These are phyloP conservation scores for Nemania abortiva DNA, from an alignment of 2,329 filamentous ascomycete species.

Conservation along the genomic window DNA sequence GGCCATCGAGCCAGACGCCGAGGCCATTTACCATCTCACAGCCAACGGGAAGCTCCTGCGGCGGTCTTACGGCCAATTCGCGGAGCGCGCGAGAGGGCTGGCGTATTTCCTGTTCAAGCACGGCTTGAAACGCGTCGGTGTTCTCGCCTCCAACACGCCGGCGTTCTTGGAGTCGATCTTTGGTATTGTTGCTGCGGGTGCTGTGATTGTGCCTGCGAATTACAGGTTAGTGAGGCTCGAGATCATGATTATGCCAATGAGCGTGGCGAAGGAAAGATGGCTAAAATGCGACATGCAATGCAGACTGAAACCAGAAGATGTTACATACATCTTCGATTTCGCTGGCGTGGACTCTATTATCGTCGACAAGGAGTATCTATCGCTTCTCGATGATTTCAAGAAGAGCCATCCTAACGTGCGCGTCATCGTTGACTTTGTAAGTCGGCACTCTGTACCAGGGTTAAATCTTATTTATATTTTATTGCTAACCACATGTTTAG, in stretches of 20 bases:
- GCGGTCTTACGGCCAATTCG: conserved; percentile 82
- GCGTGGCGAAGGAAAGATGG: background rate
- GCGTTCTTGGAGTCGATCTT: conserved; percentile 93
- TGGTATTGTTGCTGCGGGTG: conserved; percentile 85
- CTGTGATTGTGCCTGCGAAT: conserved; percentile 76
- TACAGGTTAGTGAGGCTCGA: conserved; percentile 55
- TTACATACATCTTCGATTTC: conserved; percentile 90
- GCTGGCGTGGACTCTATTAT: conserved; percentile 89
- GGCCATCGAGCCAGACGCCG: conserved; percentile 85
- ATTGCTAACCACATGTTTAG: conserved; percentile 47
- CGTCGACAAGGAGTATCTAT: conserved; percentile 83
- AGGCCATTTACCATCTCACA: conserved; percentile 88
- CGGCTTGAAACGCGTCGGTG: conserved; percentile 80
- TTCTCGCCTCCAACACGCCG: conserved; percentile 92
- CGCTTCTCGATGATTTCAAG: conserved; percentile 75
- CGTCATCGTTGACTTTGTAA: conserved; percentile 77
- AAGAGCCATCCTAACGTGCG: conserved; percentile 71
- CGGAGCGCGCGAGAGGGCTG: conserved; percentile 86
- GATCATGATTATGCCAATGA: background rate
- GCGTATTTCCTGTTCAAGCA: conserved; percentile 88
- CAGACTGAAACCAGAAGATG: conserved; percentile 72
- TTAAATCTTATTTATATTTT: background rate
- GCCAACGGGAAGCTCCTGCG: conserved; percentile 79
- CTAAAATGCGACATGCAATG: conserved; percentile 13
- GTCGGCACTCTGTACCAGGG: conserved; percentile 28